A percentile compares a stretch with the other conserved stretches of the same genome.
Conservation (phyloP, 495 filamentous ascomycete genomes). For the Pyrenula massariospora region DNA sequence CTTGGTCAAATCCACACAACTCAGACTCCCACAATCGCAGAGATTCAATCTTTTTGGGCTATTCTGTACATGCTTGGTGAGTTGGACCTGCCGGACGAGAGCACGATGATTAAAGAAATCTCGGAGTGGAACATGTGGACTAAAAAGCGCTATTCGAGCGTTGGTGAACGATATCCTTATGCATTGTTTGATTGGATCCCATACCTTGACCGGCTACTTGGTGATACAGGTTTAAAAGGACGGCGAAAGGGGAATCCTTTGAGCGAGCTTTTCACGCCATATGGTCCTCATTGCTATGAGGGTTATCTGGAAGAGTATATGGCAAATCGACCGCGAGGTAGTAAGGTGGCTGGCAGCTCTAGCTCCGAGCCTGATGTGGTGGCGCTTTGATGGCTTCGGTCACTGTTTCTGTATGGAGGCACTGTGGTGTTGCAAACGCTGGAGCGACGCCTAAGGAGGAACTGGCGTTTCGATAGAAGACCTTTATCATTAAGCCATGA, state of each 20-base stretch:
- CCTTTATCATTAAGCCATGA: too few relatives aligned
- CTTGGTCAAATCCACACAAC: slow-evolving; percentile 18
- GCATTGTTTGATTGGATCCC: slow-evolving; percentile 15
- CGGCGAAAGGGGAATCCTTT: neutral
- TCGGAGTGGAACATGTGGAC: slow-evolving; percentile 24
- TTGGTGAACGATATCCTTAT: slow-evolving; percentile 12
- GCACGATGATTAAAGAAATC: slow-evolving; percentile 19
- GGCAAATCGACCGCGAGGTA: neutral
- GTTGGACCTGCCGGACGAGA: slow-evolving; percentile 12
- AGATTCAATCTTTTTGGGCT: slow-evolving; percentile 16
- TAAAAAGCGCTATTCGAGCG: slow-evolving; percentile 20
- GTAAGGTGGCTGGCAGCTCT: neutral
- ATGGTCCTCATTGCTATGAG: neutral
- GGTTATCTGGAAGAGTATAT: neutral
- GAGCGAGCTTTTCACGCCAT: neutral
- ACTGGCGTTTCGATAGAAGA: too few relatives aligned
- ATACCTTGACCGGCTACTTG: slow-evolving; percentile 4
- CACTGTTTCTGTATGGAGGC: too few relatives aligned
- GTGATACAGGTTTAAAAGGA: neutral
- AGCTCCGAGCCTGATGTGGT: neutral
- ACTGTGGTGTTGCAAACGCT: too few relatives aligned
- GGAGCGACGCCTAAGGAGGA: too few relatives aligned
- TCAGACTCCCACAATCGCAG: slow-evolving; percentile 14
- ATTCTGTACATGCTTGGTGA: slow-evolving; percentile 12
- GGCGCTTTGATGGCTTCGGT: too few relatives aligned